phyloP scores from a whole-genome alignment of 2,329 filamentous ascomycete genomes.

The Hortaea werneckii region DNA sequence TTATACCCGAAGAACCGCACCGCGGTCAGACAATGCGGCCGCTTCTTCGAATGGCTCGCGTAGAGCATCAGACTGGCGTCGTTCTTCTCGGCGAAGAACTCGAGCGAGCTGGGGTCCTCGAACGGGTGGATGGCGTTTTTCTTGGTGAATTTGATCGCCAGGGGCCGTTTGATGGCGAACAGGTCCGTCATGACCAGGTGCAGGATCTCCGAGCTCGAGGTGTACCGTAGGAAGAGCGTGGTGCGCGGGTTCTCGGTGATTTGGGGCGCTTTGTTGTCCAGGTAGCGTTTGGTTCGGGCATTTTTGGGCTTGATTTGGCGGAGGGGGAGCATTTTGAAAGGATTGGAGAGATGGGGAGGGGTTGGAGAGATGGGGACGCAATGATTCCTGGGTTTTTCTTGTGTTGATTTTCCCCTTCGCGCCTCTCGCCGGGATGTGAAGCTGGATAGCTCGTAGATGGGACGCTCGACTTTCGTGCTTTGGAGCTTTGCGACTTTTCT shows the following conservation, averaged over 20 bases:
- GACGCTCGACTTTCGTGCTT: too few species aligned
- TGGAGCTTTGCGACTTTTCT: too few species aligned
- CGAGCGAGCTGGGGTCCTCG: slow-evolving; percentile 74
- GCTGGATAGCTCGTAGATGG: too few species aligned
- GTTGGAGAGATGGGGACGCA: too few species aligned
- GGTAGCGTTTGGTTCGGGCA: slow-evolving; percentile 86
- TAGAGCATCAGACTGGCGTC: slow-evolving; percentile 80
- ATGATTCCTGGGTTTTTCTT: too few species aligned
- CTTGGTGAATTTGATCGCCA: slow-evolving; percentile 87
- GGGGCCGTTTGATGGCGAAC: slow-evolving; percentile 70
- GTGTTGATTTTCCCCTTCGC: too few species aligned
- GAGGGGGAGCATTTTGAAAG: slow-evolving; percentile 41
- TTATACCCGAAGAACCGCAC: slow-evolving; percentile 76
- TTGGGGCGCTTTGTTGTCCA: slow-evolving; percentile 89
- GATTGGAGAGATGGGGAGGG: too few species aligned
- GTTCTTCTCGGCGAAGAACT: slow-evolving; percentile 96
- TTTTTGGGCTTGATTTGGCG: slow-evolving; percentile 53
- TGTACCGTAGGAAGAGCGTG: slow-evolving; percentile 80
- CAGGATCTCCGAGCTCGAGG: slow-evolving; percentile 69
- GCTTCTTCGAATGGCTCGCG: slow-evolving; percentile 80
- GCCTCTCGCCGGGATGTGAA: too few species aligned
- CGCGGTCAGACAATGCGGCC: slow-evolving; percentile 81
- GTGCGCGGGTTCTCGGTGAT: slow-evolving; percentile 80
- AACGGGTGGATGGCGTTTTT: slow-evolving; percentile 95
- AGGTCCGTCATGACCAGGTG: slow-evolving; percentile 80